Base-by-base conservation (phyloP, 768 basidiomycete species). In the Hericium alpestre region DNA sequence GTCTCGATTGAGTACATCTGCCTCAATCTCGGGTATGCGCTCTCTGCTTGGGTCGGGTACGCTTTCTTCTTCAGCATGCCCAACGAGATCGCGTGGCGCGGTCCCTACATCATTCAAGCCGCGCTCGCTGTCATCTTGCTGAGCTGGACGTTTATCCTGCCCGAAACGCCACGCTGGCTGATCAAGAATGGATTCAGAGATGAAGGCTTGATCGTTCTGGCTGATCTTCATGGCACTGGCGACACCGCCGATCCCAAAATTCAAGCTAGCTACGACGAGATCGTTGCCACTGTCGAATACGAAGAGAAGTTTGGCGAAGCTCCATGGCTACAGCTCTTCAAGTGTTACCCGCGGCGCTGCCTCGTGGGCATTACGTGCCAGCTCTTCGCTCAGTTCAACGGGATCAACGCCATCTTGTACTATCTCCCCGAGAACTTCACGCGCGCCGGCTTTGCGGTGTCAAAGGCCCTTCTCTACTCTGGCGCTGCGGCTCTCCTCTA, bases 401-500 rank as follows among this genome's bases (percentile, higher is more conserved):
- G 79, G 20, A 79, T 80, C 66, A 80, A 79, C 56, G 77, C 77
- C 11, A 76, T 84, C 52, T 70, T 82, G 23, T 83, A 82, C 62
- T 81, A 79, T 64, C 70, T 83, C 11, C 80, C 80, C 9, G 75
- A 75, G 57, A 79, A 76, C 58, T 69, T 81, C 58, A 73, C 74
- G 4, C 74, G 77, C 20, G 75, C 79, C 2, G 78, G 80, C 12
- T 79, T 80, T 68, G 68, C 68, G 22, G 67, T 74, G 41, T 65
- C 71, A 23, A 71, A 68, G 8, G 72, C 77, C 10, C 65, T 79
- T 48, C 70, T 79, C 51, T 79, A 74, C 58, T 72, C 78, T 2
- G 73, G 74, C 27, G 72, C 73, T 20, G 77, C 77, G 57, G 73
- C 77, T 15, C 56, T 80, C 16, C 61, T 80, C 16, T 80, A 77